A percentile compares a stretch with the other conserved stretches of the same genome.
Conservation (phyloP, 805 yeast species). For the Lipomyces sp. region DNA sequence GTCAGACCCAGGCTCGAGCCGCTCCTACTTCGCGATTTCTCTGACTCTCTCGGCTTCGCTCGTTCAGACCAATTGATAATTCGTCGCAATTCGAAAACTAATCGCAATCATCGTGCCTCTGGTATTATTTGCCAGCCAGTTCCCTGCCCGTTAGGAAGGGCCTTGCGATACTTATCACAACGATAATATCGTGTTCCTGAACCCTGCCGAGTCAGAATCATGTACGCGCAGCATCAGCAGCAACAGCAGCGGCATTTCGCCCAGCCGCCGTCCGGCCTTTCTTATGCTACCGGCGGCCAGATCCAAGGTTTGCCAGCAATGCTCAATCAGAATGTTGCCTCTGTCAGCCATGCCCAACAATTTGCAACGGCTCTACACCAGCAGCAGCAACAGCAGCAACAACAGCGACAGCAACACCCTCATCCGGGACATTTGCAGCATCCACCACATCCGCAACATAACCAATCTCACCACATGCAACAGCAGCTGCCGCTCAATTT, state of each 20-base stretch:
- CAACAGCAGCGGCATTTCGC: constrained; percentile 35
- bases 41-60: not conserved
- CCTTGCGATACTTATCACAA: not conserved
- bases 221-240: constrained; percentile 33
- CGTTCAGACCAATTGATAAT: not conserved
- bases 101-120: not conserved
- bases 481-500: constrained; percentile 22
- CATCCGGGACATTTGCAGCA: constrained; percentile 16
- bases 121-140: not conserved
- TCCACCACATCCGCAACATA: constrained; percentile 22
- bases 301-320: constrained; percentile 23
- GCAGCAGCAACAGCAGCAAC: constrained; percentile 18
- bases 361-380: constrained; percentile 16
- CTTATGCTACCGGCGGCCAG: constrained; percentile 21
- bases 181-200: not conserved
- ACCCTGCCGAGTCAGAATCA: not conserved
- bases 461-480: constrained; percentile 8
- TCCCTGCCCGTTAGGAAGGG: not conserved
- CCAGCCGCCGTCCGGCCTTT: constrained; percentile 22
- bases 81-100: not conserved
- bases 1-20: constrained; percentile 1
- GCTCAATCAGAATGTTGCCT: constrained; percentile 18
- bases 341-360: constrained; percentile 16
- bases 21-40: not conserved
- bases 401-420: constrained; percentile 12